phyloP scores from a whole-genome alignment of 2,329 filamentous ascomycete genomes.

The Lasiodiplodia hormozganensis region DNA sequence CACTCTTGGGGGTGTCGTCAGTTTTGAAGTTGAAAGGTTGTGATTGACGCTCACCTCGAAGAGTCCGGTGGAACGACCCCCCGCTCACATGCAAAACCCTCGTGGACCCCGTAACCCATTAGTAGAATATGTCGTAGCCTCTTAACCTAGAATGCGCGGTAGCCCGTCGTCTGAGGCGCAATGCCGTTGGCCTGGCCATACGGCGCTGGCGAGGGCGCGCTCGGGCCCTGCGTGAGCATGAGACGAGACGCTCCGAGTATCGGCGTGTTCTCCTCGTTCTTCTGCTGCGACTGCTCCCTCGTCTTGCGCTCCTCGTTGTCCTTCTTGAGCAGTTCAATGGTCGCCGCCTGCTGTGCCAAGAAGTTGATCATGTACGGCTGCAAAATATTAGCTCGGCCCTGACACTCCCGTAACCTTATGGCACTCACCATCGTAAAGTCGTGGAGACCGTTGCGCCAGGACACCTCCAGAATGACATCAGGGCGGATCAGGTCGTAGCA shows the following conservation, averaged over 20 bases:
- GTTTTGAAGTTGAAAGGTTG: too few species aligned
- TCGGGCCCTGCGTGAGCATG: constrained; percentile 93
- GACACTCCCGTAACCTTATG: not conserved
- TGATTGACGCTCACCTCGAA: too few species aligned
- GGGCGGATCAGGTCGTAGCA: constrained; percentile 97
- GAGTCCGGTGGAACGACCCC: constrained; percentile 2
- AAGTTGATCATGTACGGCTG: constrained; percentile 98
- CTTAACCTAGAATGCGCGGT: constrained; percentile 43
- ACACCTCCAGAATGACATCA: constrained; percentile 92
- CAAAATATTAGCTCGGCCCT: constrained; percentile 29
- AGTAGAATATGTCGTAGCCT: constrained; percentile 24
- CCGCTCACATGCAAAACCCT: constrained; percentile 19
- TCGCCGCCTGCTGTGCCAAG: constrained; percentile 85
- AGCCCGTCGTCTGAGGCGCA: constrained; percentile 81
- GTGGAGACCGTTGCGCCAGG: constrained; percentile 91
- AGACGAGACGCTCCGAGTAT: constrained; percentile 88
- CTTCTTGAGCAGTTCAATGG: constrained; percentile 84
- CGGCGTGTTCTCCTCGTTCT: constrained; percentile 90
- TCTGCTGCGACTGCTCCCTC: constrained; percentile 75
- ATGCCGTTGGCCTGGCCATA: constrained; percentile 87
- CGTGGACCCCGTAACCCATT: constrained; percentile 25
- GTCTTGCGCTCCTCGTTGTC: constrained; percentile 95
- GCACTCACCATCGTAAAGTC: constrained; percentile 88
- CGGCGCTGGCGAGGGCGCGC: constrained; percentile 67
- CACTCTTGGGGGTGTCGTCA: too few species aligned